Percentiles rank a stretch among this genome's conserved stretches.
phyloP scores from a whole-genome alignment of 768 basidiomycete species.

The Boletus reticulatus region DNA sequence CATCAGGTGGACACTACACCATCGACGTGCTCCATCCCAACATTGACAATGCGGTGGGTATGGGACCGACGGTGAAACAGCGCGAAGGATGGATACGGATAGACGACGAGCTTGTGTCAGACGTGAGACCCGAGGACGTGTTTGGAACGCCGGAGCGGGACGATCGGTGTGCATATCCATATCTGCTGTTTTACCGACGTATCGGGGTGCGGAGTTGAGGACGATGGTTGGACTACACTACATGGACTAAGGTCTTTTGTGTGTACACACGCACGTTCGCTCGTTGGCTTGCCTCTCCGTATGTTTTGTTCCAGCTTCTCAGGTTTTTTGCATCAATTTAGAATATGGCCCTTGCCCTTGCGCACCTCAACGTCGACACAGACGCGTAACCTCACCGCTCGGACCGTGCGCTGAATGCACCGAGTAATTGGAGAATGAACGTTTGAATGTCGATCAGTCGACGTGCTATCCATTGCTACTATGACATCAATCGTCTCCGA shows the following conservation, averaged over 20 bases:
- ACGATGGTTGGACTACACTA: not conserved
- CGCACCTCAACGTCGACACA: no score
- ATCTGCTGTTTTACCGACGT: constrained; percentile 82
- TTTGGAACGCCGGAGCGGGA: constrained; percentile 50
- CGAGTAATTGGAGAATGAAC: no score
- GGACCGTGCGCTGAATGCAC: no score
- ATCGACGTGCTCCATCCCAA: constrained; percentile 82
- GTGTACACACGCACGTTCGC: not conserved
- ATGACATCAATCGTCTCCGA: no score
- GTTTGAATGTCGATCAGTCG: no score
- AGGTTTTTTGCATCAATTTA: not conserved
- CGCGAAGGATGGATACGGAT: constrained; percentile 87
- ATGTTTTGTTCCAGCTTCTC: not conserved
- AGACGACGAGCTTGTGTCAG: constrained; percentile 86
- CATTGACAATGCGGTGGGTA: constrained; percentile 40
- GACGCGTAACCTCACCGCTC: no score
- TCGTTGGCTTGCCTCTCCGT: not conserved
- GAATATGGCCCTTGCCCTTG: no score
- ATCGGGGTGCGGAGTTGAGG: constrained; percentile 35
- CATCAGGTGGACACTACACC: constrained; percentile 94
- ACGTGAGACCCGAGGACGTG: constrained; percentile 69
- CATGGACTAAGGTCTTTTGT: not conserved
- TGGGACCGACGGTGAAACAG: constrained; percentile 23
- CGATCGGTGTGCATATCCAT: constrained; percentile 66
- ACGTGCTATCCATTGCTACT: no score